Evolutionary conservation across 169 alveolate species (phyloP).

Genomic region (Perkinsus marinus): DNA sequence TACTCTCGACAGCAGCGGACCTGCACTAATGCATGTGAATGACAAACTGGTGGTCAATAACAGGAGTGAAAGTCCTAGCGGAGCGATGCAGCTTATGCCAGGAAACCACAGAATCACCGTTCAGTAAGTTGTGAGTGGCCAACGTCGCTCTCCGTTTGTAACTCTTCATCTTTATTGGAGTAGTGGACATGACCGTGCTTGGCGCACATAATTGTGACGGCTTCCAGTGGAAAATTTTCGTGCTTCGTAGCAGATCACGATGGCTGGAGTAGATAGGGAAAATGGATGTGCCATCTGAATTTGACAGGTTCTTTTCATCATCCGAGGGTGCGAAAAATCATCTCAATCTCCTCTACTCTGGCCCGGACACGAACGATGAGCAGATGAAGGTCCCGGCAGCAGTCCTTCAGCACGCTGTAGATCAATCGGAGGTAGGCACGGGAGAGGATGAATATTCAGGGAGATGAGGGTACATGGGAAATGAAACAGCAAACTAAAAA

Average conservation of each 20-base stretch:
- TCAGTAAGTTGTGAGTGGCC: neutral
- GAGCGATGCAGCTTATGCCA: neutral
- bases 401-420: slow-evolving; percentile 19
- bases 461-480: too few relatives aligned
- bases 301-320: neutral
- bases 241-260: too few relatives aligned
- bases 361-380: slow-evolving; percentile 24
- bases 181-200: too few relatives aligned
- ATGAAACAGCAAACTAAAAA: too few relatives aligned
- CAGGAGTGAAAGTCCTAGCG: neutral
- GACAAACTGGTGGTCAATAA: neutral
- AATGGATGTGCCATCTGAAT: too few relatives aligned
- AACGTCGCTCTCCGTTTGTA: too few relatives aligned
- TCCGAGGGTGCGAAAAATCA: neutral
- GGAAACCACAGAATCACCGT: neutral
- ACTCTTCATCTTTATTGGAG: too few relatives aligned
- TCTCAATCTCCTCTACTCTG: slow-evolving; percentile 9
- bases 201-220: too few relatives aligned
- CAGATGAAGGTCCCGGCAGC: slow-evolving; percentile 20
- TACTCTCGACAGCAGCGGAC: slow-evolving; percentile 4
- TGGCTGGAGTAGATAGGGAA: too few relatives aligned
- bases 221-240: too few relatives aligned
- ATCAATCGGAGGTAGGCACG: neutral
- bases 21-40: neutral
- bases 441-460: too few relatives aligned